These are phyloP conservation scores for Puccinia novopanici DNA, from an alignment of 1,284 basidiomycete species.

Conservation along the genomic window DNA sequence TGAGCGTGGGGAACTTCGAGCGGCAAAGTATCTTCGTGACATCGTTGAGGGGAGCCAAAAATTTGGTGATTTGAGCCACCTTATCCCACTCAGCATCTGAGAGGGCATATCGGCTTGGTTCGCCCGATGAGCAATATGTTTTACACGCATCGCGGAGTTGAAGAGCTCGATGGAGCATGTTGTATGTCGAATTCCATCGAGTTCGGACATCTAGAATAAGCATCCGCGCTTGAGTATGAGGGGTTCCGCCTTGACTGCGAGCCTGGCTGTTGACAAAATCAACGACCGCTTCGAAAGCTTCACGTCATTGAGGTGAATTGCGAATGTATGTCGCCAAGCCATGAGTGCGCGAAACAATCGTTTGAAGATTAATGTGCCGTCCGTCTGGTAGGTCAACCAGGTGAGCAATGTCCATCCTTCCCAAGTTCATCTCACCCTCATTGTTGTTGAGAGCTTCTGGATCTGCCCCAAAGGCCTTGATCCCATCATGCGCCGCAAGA, in stretches of 20 bases:
- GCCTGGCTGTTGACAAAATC: background rate
- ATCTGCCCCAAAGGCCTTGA: background rate
- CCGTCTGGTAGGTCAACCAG: background rate
- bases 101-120: background rate
- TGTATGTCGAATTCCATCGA: no score
- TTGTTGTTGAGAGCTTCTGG: background rate
- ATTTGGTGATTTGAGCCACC: no score
- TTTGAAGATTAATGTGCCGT: background rate
- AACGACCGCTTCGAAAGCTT: background rate
- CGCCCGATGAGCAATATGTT: background rate
- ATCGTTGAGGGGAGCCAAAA: no score
- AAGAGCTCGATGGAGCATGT: conserved; percentile 19
- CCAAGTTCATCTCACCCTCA: background rate
- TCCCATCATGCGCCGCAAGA: background rate
- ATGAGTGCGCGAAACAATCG: background rate
- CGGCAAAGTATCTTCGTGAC: conserved; percentile 22
- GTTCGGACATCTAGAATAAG: background rate
- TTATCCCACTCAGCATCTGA: background rate
- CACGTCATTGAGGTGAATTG: background rate
- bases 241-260: background rate
- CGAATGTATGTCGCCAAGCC: background rate
- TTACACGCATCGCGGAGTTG: background rate
- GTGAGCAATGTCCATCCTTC: background rate
- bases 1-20: conserved; percentile 38
- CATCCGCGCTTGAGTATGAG: background rate